A percentile compares a stretch with the other conserved stretches of the same genome.
Evolutionary conservation across 768 basidiomycete species (phyloP).

Genomic region (Phaffia australis): DNA sequence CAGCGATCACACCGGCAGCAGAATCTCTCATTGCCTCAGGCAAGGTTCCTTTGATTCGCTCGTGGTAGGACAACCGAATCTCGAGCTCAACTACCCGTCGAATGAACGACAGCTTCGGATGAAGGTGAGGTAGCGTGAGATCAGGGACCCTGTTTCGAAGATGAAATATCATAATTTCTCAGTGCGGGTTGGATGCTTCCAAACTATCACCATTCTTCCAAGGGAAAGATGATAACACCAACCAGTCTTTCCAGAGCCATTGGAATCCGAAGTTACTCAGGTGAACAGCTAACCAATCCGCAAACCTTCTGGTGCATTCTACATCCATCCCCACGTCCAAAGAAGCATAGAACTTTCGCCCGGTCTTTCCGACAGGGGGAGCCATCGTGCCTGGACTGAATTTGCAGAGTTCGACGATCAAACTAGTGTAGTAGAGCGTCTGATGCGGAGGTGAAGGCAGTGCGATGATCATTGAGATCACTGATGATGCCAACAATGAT

Average conservation of each 20-base stretch:
- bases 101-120: conserved; percentile 82
- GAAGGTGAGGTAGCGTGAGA: conserved; percentile 56
- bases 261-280: conserved; percentile 96
- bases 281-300: conserved; percentile 92
- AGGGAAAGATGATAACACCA: conserved; percentile 30
- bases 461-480: conserved; percentile 61
- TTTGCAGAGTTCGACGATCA: conserved; percentile 90
- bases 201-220: conserved; percentile 1
- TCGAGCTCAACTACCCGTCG: conserved; percentile 78
- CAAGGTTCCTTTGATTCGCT: conserved; percentile 77
- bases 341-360: conserved; percentile 67
- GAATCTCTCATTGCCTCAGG: conserved; percentile 66
- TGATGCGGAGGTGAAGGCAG: conserved; percentile 68
- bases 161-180: not conserved
- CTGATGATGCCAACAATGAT: conserved; percentile 72
- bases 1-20: conserved; percentile 53
- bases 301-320: conserved; percentile 66
- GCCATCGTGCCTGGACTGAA: conserved; percentile 84
- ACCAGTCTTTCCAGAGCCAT: conserved; percentile 99
- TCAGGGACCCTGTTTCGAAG: conserved; percentile 63
- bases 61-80: conserved; percentile 81
- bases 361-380: conserved; percentile 90
- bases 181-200: not conserved
- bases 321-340: conserved; percentile 81
- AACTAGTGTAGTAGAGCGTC: conserved; percentile 69